Evolutionary conservation across 345 rosid species (phyloP).

Genomic region (Lenwebbia sp.): DNA sequence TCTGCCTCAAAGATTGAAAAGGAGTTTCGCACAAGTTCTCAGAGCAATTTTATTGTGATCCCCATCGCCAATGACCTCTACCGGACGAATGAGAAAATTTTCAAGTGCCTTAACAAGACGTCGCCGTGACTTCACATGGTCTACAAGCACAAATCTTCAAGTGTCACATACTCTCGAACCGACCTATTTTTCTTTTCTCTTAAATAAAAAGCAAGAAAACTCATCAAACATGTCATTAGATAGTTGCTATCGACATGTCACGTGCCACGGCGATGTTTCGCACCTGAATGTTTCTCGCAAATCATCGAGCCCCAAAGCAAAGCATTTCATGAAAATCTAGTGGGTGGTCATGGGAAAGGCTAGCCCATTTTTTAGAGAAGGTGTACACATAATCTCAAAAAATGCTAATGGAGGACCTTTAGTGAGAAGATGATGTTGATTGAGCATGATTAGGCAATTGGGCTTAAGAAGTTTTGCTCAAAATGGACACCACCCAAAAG

Average conservation of each 20-base stretch:
- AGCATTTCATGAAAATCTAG: neutral
- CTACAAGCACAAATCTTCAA: neutral
- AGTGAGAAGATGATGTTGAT: neutral
- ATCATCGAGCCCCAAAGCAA: neutral
- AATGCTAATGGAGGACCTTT: neutral
- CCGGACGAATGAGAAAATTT: neutral
- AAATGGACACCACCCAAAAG: neutral
- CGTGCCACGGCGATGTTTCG: neutral
- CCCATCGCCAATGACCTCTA: no score
- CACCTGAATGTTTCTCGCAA: neutral
- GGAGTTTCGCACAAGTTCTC: no score
- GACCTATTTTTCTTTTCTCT: neutral
- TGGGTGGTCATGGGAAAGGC: neutral
- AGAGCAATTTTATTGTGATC: no score
- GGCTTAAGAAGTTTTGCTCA: neutral
- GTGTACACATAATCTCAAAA: neutral
- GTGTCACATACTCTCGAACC: neutral
- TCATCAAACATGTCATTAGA: neutral
- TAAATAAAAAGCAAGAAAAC: neutral
- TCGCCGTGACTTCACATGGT: no score
- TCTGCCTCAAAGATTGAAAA: no score
- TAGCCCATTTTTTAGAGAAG: neutral
- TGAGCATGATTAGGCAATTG: neutral
- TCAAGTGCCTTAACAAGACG: neutral
- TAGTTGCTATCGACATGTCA: neutral